A percentile compares a stretch with the other conserved stretches of the same genome.
These are phyloP conservation scores for Nicotiana benthamiana DNA, from an alignment of 257 asterid genomes.

Conservation along the genomic window DNA sequence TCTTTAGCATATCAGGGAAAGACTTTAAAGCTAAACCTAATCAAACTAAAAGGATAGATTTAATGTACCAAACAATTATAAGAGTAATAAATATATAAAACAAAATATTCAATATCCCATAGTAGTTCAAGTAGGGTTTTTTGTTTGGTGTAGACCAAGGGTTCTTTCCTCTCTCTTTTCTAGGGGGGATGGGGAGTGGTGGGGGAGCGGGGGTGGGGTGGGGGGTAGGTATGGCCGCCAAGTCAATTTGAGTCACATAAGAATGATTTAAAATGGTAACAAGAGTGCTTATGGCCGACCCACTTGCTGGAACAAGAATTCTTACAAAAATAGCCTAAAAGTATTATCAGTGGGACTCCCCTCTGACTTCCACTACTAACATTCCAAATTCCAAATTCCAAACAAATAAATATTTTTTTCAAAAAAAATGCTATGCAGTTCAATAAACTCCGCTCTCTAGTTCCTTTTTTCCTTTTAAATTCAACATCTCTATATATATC, in stretches of 20 bases:
- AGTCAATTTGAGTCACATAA: not conserved
- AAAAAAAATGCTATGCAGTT: not conserved
- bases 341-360: conserved; percentile 20
- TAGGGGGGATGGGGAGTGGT: too few species aligned
- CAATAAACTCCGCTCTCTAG: not conserved
- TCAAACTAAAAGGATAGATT: not conserved
- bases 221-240: not conserved
- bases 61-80: not conserved
- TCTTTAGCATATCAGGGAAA: not conserved
- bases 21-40: not conserved
- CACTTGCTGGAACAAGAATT: not conserved
- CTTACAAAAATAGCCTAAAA: conserved; percentile 30
- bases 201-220: not conserved
- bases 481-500: not conserved
- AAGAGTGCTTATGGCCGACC: not conserved
- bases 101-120: not conserved
- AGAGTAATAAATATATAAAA: not conserved
- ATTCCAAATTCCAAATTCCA: not conserved
- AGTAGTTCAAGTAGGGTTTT: not conserved
- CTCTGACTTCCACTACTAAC: conserved; percentile 24
- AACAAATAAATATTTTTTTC: not conserved
- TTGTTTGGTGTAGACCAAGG: not conserved
- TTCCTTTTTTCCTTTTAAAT: not conserved
- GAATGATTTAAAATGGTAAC: not conserved
- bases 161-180: too few species aligned